Percentiles rank a stretch among this genome's conserved stretches.
Evolutionary conservation across 192 early-diverging fungal genomes (phyloP).

Genomic region (Chytriomyces sp.): DNA sequence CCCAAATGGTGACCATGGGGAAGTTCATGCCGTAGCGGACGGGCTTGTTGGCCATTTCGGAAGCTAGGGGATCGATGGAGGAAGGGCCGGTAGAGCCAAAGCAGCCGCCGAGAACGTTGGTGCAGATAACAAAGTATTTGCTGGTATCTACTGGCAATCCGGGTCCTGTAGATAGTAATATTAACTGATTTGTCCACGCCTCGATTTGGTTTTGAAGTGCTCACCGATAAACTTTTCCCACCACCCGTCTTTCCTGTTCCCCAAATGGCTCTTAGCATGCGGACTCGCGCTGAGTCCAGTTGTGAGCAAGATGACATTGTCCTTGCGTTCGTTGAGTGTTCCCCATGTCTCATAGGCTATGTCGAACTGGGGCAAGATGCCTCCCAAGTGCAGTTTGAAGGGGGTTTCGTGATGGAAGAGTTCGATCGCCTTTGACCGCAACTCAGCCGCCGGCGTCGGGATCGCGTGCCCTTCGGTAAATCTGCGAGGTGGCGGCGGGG

Average conservation of each 20-base stretch:
- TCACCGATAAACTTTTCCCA: slow-evolving; percentile 93
- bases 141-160: slow-evolving; percentile 90
- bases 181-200: too few relatives aligned
- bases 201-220: too few relatives aligned
- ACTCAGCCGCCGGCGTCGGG: too few relatives aligned
- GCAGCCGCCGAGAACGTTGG: slow-evolving; percentile 94
- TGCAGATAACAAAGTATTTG: slow-evolving; percentile 94
- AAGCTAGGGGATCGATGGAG: slow-evolving; percentile 73
- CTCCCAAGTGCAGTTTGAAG: slow-evolving; percentile 82
- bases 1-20: too few relatives aligned
- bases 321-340: slow-evolving; percentile 71
- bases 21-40: slow-evolving; percentile 80
- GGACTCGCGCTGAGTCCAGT: slow-evolving; percentile 85
- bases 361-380: slow-evolving; percentile 70
- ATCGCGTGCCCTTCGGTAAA: too few relatives aligned
- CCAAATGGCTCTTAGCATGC: slow-evolving; percentile 86
- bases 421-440: too few relatives aligned
- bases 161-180: too few relatives aligned
- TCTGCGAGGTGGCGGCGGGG: too few relatives aligned
- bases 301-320: too few relatives aligned
- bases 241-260: slow-evolving; percentile 86
- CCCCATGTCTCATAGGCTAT: slow-evolving; percentile 99
- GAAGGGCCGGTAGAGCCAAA: slow-evolving; percentile 94
- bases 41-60: slow-evolving; percentile 27
- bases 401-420: slow-evolving; percentile 37